These are phyloP conservation scores for Cicer arietinum DNA, from an alignment of 306 rosid species.

Conservation along the genomic window DNA sequence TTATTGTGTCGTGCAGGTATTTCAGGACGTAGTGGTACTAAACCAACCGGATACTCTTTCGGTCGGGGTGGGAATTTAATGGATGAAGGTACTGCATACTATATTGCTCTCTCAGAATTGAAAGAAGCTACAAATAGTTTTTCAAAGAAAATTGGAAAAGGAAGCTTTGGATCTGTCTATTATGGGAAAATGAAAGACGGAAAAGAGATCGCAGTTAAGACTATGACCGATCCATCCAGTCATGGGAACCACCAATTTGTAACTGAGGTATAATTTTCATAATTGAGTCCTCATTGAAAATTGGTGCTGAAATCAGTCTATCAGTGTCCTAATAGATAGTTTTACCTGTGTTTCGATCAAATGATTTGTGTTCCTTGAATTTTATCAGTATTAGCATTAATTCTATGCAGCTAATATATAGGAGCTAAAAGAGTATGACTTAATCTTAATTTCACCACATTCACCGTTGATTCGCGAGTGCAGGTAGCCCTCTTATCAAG, in stretches of 20 bases:
- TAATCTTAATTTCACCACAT: constrained; percentile 7
- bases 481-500: constrained; percentile 95
- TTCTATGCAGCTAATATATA: not conserved
- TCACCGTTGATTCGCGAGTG: constrained; percentile 44
- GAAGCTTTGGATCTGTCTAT: constrained; percentile 96
- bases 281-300: not conserved
- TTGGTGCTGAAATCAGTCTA: too few relatives aligned
- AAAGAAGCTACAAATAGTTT: constrained; percentile 80
- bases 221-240: constrained; percentile 80
- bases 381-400: not conserved
- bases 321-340: too few relatives aligned
- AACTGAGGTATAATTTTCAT: constrained; percentile 68
- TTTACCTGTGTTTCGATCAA: too few relatives aligned
- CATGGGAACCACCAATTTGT: constrained; percentile 85
- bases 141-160: constrained; percentile 81
- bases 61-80: constrained; percentile 61
- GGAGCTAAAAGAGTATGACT: not conserved
- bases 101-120: constrained; percentile 70
- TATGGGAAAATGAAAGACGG: constrained; percentile 96
- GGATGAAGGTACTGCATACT: constrained; percentile 90
- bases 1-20: constrained; percentile 57
- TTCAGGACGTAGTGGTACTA: constrained; percentile 63
- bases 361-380: constrained; percentile 6
- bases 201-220: constrained; percentile 96
- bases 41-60: constrained; percentile 65